Evolutionary conservation across 2,329 filamentous ascomycete species (phyloP).

Genomic region (Diaporthe sp.): DNA sequence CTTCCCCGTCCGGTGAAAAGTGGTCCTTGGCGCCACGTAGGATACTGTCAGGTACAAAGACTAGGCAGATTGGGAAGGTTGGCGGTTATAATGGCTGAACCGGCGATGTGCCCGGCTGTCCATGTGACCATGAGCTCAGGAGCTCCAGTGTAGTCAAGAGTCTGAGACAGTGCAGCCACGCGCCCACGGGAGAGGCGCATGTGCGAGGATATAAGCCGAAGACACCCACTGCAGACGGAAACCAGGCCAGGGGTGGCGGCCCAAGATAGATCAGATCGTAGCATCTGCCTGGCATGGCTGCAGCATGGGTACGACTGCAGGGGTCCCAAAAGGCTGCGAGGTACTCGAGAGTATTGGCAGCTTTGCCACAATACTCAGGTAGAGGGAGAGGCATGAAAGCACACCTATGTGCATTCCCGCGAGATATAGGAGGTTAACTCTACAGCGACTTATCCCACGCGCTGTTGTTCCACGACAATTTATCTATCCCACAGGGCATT

Average conservation of each 20-base stretch:
- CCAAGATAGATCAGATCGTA: conserved; percentile 30
- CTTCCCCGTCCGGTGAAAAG: not conserved
- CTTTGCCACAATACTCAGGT: not conserved
- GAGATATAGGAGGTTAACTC: not conserved
- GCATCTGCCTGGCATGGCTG: conserved; percentile 26
- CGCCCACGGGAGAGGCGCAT: conserved; percentile 38
- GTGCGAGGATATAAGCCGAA: conserved; percentile 34
- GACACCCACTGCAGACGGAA: not conserved
- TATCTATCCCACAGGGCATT: not conserved
- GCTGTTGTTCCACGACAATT: not conserved
- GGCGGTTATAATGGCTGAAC: conserved; percentile 29
- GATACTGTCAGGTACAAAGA: conserved; percentile 11
- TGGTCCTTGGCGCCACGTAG: conserved; percentile 16
- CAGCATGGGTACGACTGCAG: conserved; percentile 9
- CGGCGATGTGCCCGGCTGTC: conserved; percentile 15
- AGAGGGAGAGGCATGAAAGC: not conserved
- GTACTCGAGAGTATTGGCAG: not conserved
- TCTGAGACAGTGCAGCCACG: conserved; percentile 37
- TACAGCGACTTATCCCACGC: not conserved
- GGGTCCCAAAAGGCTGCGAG: not conserved
- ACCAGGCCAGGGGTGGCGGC: conserved; percentile 21
- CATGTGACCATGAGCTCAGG: conserved; percentile 38
- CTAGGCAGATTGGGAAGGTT: conserved; percentile 22
- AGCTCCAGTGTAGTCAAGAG: conserved; percentile 26
- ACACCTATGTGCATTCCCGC: not conserved